A percentile compares a stretch with the other conserved stretches of the same genome.
Conservation (phyloP, 2,329 filamentous ascomycete genomes). For the Ascochyta lentis region DNA sequence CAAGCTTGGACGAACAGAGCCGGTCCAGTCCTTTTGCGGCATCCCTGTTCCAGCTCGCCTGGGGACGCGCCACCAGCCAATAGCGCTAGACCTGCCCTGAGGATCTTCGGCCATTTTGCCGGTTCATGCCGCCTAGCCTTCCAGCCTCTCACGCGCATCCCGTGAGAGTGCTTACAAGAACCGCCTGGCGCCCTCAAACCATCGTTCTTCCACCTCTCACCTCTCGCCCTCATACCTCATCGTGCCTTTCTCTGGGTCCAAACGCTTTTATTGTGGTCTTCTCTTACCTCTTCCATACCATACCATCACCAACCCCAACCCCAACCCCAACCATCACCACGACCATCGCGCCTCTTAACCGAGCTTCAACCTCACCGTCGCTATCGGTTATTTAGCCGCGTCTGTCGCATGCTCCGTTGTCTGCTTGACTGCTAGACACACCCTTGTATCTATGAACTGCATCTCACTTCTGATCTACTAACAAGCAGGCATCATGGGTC, state of each 20-base stretch:
- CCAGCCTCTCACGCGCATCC: constrained; percentile 46
- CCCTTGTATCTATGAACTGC: constrained; percentile 43
- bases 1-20: not conserved
- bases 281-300: constrained; percentile 12
- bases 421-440: constrained; percentile 38
- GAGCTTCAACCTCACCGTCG: constrained; percentile 34
- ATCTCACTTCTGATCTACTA: constrained; percentile 45
- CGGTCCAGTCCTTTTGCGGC: constrained; percentile 10
- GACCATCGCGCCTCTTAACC: constrained; percentile 28
- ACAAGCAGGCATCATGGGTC: constrained; percentile 51
- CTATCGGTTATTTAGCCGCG: constrained; percentile 30
- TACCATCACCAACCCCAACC: constrained; percentile 13
- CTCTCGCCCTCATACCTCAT: constrained; percentile 35
- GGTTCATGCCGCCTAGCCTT: constrained; percentile 23
- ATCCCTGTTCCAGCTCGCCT: constrained; percentile 2
- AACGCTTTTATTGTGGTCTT: constrained; percentile 13
- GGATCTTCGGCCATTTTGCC: constrained; percentile 32
- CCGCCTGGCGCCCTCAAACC: constrained; percentile 41
- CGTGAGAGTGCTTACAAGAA: constrained; percentile 46
- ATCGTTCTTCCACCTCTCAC: constrained; percentile 46
- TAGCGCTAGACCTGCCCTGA: constrained; percentile 27
- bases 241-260: constrained; percentile 23
- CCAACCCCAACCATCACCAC: constrained; percentile 10
- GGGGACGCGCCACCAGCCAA: constrained; percentile 21
- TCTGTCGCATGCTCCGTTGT: constrained; percentile 35